Conservation (phyloP, 805 yeast genomes). For the Pichia rugopelliculosa region DNA sequence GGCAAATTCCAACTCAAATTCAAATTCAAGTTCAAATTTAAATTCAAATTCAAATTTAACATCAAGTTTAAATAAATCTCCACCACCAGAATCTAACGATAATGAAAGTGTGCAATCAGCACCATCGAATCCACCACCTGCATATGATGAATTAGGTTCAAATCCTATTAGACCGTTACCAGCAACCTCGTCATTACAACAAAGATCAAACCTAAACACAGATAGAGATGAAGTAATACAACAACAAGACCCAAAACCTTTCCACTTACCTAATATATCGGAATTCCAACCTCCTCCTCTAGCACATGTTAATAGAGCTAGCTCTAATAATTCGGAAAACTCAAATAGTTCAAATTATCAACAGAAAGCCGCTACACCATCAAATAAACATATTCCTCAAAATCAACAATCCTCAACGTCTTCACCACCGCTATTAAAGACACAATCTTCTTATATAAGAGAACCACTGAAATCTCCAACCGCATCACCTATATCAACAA, state of each 20-base stretch:
- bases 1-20: background rate
- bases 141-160: background rate
- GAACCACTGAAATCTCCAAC: constrained; percentile 4
- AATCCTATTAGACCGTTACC: background rate
- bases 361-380: background rate
- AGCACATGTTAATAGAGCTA: background rate
- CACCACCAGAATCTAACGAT: too few species aligned
- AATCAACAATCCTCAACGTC: background rate
- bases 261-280: constrained; percentile 21
- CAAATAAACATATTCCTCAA: constrained; percentile 2
- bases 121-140: background rate
- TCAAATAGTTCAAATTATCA: background rate
- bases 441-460: constrained; percentile 1
- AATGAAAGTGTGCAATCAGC: background rate
- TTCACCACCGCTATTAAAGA: constrained; percentile 4
- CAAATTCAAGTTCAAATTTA: too few species aligned
- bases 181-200: background rate
- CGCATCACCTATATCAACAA: background rate
- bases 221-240: background rate
- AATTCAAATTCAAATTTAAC: too few species aligned
- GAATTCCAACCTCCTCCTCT: constrained; percentile 26
- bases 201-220: background rate
- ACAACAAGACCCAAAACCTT: constrained; percentile 15
- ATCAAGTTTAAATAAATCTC: too few species aligned
- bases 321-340: background rate